phyloP scores from a whole-genome alignment of 345 rosid genomes.

The Rhodamnia rubescens region DNA sequence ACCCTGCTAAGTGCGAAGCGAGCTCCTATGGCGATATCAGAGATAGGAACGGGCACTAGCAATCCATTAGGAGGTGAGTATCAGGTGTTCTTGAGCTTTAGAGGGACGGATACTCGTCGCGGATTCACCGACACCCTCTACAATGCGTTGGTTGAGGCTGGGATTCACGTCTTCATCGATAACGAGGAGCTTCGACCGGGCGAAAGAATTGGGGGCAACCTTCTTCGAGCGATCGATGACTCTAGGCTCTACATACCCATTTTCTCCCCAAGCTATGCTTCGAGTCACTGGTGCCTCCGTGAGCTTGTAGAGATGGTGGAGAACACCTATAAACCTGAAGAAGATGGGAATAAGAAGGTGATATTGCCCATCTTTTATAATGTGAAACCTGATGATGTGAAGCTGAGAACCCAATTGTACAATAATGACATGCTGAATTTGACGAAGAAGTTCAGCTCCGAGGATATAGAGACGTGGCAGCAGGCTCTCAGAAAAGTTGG shows the following conservation, averaged over 20 bases:
- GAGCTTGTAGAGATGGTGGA: background rate
- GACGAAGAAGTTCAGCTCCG: no score
- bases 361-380: background rate
- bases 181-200: no score
- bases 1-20: background rate
- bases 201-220: no score
- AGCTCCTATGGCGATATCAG: no score
- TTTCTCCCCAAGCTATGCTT: background rate
- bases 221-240: background rate
- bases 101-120: background rate
- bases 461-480: no score
- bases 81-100: background rate
- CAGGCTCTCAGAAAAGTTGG: background rate
- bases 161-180: background rate
- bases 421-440: no score
- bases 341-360: background rate
- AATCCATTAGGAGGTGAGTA: no score
- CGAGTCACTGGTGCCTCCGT: background rate
- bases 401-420: accelerated
- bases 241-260: background rate
- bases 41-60: no score
- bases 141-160: background rate
- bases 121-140: background rate
- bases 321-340: no score
- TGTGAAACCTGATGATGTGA: background rate